Percentiles rank a stretch among this genome's conserved stretches.
phyloP scores from a whole-genome alignment of 495 filamentous ascomycete species.

The Penicillium herquei region DNA sequence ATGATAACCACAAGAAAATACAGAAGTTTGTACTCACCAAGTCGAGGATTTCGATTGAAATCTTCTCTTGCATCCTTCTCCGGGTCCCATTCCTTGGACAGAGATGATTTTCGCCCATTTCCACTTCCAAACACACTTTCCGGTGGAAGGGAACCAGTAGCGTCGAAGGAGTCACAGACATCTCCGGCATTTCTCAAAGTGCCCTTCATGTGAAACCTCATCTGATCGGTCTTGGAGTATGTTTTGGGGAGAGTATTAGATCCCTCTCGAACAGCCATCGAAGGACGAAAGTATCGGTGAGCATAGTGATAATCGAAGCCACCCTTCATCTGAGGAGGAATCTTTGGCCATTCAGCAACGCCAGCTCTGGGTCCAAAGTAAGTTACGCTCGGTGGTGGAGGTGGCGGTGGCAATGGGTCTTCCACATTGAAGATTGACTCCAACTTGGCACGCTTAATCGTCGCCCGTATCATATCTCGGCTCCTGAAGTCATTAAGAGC shows the following conservation, averaged over 20 bases:
- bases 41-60: background rate
- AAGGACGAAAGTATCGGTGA: background rate
- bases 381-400: conserved; percentile 1
- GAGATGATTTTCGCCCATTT: background rate
- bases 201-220: conserved; percentile 1
- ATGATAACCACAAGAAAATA: conserved; percentile 29
- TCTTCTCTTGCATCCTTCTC: background rate
- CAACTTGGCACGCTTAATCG: conserved; percentile 10
- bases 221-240: background rate
- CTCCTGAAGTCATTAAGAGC: conserved; percentile 10
- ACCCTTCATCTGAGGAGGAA: background rate
- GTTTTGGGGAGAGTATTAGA: background rate
- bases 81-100: background rate
- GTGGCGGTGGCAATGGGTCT: conserved; percentile 22
- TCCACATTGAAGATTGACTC: conserved; percentile 12
- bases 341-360: background rate
- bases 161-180: background rate
- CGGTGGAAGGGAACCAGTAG: background rate
- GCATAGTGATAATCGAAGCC: background rate
- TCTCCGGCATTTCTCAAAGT: background rate
- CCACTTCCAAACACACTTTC: background rate
- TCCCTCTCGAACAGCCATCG: background rate
- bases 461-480: conserved; percentile 10
- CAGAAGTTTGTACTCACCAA: conserved; percentile 27
- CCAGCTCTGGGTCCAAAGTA: background rate